Conservation (phyloP, 2,329 filamentous ascomycete species). For the Diaporthe nobilis region DNA sequence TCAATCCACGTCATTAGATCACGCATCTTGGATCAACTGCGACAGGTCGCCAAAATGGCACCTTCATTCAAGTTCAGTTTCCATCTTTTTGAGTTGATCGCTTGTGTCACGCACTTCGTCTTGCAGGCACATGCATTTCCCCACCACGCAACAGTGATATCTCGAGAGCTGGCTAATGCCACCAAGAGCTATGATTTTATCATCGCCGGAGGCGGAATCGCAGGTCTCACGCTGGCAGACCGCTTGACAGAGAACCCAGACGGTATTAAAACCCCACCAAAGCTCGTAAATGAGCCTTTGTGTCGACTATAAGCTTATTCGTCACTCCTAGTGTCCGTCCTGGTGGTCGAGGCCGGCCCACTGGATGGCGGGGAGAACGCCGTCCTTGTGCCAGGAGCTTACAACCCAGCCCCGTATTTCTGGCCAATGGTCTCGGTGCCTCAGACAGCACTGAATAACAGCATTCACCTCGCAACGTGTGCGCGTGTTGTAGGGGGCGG, state of each 20-base stretch:
- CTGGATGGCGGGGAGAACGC: conserved; percentile 47
- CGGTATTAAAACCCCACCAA: conserved; percentile 29
- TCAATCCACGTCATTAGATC: neutral
- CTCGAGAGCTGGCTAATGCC: neutral
- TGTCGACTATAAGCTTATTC: neutral
- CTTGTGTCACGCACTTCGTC: neutral
- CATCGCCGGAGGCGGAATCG: conserved; percentile 50
- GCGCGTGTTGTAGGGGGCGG: conserved; percentile 54
- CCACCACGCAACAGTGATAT: neutral
- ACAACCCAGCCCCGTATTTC: conserved; percentile 48
- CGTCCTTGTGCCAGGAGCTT: conserved; percentile 50
- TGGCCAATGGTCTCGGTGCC: conserved; percentile 48
- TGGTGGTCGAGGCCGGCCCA: conserved; percentile 40
- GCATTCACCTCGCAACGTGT: conserved; percentile 42
- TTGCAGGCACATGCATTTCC: neutral
- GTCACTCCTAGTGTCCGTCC: neutral
- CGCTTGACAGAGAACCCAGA: conserved; percentile 48
- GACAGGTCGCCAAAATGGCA: neutral
- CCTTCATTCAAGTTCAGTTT: no score
- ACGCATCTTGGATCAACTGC: neutral
- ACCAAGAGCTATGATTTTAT: conserved; percentile 46
- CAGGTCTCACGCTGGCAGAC: conserved; percentile 48
- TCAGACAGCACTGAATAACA: conserved; percentile 48
- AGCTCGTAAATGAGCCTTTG: neutral
- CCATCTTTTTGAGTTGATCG: neutral